phyloP scores from a whole-genome alignment of 768 basidiomycete species.

The Neoboletus magnificus region DNA sequence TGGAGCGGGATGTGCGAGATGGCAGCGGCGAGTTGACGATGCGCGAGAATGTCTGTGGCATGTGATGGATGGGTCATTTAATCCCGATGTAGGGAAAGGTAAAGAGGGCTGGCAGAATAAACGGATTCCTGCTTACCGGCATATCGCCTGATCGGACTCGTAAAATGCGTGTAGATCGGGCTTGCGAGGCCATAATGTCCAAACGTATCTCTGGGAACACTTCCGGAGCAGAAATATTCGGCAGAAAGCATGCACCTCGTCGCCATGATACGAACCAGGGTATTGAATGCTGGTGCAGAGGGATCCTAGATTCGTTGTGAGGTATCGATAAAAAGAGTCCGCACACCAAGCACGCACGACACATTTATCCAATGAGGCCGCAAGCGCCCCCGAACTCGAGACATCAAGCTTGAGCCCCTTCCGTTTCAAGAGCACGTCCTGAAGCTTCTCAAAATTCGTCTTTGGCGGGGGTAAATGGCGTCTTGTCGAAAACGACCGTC shows the following conservation, averaged over 20 bases:
- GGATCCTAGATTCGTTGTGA: conserved; percentile 55
- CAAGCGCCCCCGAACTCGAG: conserved; percentile 86
- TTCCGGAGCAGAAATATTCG: conserved; percentile 97
- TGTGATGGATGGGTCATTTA: background rate
- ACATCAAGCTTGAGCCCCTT: conserved; percentile 84
- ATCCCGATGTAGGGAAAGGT: background rate
- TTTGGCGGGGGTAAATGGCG: conserved; percentile 90
- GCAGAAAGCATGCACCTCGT: conserved; percentile 98
- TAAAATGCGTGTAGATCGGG: conserved; percentile 97
- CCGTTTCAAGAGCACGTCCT: conserved; percentile 86
- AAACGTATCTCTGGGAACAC: conserved; percentile 88
- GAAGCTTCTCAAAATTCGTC: conserved; percentile 92
- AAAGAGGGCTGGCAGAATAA: background rate
- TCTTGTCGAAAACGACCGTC: conserved; percentile 36
- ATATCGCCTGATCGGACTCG: conserved; percentile 94
- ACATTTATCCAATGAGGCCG: conserved; percentile 83
- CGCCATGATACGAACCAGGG: conserved; percentile 97
- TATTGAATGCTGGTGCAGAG: conserved; percentile 87
- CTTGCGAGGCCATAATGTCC: conserved; percentile 98
- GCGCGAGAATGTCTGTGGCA: conserved; percentile 80
- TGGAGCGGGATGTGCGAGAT: conserved; percentile 84
- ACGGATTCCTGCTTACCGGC: conserved; percentile 56
- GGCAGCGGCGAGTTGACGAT: conserved; percentile 89
- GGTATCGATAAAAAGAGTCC: background rate
- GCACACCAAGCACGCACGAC: conserved; percentile 49